Evolutionary conservation across 2,329 filamentous ascomycete species (phyloP), one percentile per base, ranked within the genome.

Genomic region (Microdochium nivale): DNA sequence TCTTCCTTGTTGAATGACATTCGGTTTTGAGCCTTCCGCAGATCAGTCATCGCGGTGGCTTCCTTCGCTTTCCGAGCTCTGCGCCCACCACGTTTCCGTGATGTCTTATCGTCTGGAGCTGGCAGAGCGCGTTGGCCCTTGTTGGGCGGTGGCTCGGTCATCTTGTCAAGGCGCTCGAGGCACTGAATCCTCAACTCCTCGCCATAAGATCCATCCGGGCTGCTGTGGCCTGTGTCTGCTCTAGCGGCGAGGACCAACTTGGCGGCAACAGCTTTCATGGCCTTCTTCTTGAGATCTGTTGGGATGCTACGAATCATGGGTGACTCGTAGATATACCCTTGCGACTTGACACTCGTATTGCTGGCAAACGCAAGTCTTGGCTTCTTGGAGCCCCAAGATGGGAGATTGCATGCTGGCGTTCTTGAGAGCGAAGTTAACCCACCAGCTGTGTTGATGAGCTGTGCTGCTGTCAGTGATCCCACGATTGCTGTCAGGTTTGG

Each of bases 1-100:
- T 99, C 94, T 68, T 97, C 92, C 66, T 95, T 94, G 53, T 91
- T 91, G 63, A 99, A 99, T 0, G 86, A 90, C 81, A 99, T 86
- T 51, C 94, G 83, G 71, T 99, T 99, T 70, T 97, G 94, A 3
- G 90, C 90, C 68, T 97, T 96, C 58, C 91, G 85, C 27, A 99
- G 75, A 51, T 99, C 94, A 0, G 94, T 99, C 90, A 96, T 95
- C 54, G 94, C 92, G 7, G 89, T 89, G 3, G 92, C 91, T 69
- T 96, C 94, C 78, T 99, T 99, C 54, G 92, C 92, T 69, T 96
- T 96, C 52, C 94, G 78, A 13, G 91, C 94, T 58, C 90, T 79
- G 51, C 92, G 79, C 49, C 94, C 94, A 67, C 94, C 94, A 57
- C 94, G 87, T 68, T 99, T 99, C 32, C 91, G 80, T 1, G 88